These are phyloP conservation scores for Phialophora tarda DNA, from an alignment of 2,329 filamentous ascomycete genomes.

Conservation along the genomic window DNA sequence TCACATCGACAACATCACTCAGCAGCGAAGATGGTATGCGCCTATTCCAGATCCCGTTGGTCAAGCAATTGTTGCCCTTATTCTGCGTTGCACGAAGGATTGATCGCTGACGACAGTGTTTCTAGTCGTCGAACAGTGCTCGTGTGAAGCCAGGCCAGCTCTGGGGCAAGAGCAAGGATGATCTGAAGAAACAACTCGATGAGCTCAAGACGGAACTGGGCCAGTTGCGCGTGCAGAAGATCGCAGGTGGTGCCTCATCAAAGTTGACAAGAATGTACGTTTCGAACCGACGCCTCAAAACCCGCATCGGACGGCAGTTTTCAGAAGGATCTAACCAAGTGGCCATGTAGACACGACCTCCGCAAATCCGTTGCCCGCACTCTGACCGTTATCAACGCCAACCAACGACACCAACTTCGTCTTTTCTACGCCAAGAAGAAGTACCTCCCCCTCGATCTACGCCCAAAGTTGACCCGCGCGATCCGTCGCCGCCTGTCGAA, in stretches of 20 bases:
- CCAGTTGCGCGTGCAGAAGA: constrained; percentile 97
- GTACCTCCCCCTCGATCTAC: constrained; percentile 97
- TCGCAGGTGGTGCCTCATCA: constrained; percentile 81
- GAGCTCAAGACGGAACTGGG: constrained; percentile 97
- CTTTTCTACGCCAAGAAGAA: constrained; percentile 99
- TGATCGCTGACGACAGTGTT: background rate
- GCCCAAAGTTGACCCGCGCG: constrained; percentile 96
- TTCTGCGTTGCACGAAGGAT: constrained; percentile 10
- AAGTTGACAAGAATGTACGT: constrained; percentile 98
- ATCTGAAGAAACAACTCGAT: constrained; percentile 91
- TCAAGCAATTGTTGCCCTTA: background rate
- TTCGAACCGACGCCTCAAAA: constrained; percentile 10
- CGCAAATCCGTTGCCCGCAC: constrained; percentile 99
- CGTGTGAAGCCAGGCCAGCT: constrained; percentile 95
- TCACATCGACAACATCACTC: constrained; percentile 31
- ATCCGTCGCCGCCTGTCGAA: constrained; percentile 94
- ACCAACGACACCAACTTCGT: constrained; percentile 96
- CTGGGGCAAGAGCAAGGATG: constrained; percentile 99
- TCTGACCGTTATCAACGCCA: constrained; percentile 99
- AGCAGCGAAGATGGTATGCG: constrained; percentile 38
- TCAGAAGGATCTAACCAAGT: background rate
- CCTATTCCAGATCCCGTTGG: background rate
- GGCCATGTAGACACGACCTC: constrained; percentile 81
- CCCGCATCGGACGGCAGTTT: background rate
- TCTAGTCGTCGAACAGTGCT: constrained; percentile 60